Evolutionary conservation across 2,329 filamentous ascomycete species (phyloP), one percentile per base, ranked within the genome.

Genomic region (Bertia moriformis): DNA sequence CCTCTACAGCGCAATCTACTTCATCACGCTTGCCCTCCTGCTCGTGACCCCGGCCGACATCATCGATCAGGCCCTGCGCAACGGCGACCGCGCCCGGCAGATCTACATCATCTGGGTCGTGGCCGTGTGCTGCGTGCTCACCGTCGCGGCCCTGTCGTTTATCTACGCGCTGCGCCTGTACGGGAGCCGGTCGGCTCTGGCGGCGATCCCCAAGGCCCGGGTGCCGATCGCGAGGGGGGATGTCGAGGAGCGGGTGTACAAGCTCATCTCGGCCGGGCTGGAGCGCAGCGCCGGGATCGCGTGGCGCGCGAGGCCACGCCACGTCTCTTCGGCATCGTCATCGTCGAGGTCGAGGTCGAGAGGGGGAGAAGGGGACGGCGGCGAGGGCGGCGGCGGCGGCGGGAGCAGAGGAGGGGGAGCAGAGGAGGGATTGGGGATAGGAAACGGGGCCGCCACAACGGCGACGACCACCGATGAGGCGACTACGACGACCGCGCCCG

Each of bases 181-280:
- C 59, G 84, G 89, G 39, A 93, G 85, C 51, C 77, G 84, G 44
- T 82, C 71, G 36, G 77, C 83, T 5, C 69, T 96, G 5, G 73
- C 78, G 14, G 78, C 75, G 3, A 94, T 98, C 42, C 91, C 91
- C 1, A 91, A 89, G 56, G 65, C 74, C 40, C 93, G 84, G 71
- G 73, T 94, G 14, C 88, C 88, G 0, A 69, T 94, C 45, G 85
- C 91, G 48, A 83, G 85, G 54, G 83, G 81, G 46, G 87, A 95
- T 54, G 73, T 95, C 35, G 73, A 72, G 35, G 78, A 76, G 46
- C 69, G 70, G 40, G 85, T 95, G 29, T 69, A 83, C 50, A 72
- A 75, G 46, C 75, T 93, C 62, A 81, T 98, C 42, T 69, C 69
- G 14, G 73, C 76, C 38, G 73, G 80, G 18, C 67, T 94, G 40